Percentiles rank a stretch among this genome's conserved stretches.
These are phyloP conservation scores for Citrullus colocynthis DNA, from an alignment of 306 rosid genomes.

Conservation along the genomic window DNA sequence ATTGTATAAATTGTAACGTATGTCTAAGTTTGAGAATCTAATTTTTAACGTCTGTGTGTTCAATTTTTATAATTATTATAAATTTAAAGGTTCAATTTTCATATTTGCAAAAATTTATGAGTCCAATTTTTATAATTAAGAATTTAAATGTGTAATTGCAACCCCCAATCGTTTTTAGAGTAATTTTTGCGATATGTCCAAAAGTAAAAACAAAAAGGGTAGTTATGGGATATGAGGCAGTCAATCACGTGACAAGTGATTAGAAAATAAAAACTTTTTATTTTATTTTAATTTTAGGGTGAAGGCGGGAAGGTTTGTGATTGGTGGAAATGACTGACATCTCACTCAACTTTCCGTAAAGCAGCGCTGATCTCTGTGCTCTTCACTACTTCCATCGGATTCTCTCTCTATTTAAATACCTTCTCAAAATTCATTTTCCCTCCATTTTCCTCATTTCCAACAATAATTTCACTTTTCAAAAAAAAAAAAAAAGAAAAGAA, in stretches of 20 bases:
- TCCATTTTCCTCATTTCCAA: background rate
- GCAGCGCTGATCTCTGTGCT: background rate
- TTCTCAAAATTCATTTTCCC: background rate
- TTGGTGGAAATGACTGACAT: background rate
- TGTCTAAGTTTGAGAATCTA: too few species aligned
- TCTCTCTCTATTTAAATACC: background rate
- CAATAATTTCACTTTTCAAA: too few species aligned
- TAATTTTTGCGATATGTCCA: too few species aligned
- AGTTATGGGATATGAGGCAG: background rate
- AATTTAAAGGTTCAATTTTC: too few species aligned
- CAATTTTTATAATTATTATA: too few species aligned
- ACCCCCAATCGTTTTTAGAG: too few species aligned
- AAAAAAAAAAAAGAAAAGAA: too few species aligned
- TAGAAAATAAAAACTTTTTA: background rate
- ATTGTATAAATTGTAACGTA: too few species aligned
- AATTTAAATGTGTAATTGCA: too few species aligned
- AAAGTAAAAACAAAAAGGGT: too few species aligned
- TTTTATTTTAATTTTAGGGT: background rate
- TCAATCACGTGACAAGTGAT: background rate
- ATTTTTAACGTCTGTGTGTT: too few species aligned
- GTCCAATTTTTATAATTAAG: too few species aligned
- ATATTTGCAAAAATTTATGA: rapidly evolving
- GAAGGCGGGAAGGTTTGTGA: background rate
- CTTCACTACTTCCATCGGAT: background rate
- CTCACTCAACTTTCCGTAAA: background rate